Evolutionary conservation across 164 flowering plant genomes (phyloP).

Genomic region (Stephania yunnanensis): DNA sequence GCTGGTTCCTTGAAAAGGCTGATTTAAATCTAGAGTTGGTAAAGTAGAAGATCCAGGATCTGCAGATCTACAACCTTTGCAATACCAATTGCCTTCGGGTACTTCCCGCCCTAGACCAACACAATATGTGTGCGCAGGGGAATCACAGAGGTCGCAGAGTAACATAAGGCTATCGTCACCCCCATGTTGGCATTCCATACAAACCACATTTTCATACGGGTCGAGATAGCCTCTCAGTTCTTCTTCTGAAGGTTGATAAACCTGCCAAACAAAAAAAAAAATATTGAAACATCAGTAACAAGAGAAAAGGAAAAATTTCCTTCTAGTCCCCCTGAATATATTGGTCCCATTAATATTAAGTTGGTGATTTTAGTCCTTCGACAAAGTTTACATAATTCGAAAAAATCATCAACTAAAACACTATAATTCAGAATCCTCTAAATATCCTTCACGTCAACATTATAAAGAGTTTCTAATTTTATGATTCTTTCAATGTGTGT

Average conservation of each 20-base stretch:
- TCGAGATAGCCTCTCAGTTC: constrained; percentile 80
- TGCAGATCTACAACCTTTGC: constrained; percentile 72
- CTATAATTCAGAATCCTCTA: too few species aligned
- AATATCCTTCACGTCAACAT: too few species aligned
- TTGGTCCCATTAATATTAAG: too few species aligned
- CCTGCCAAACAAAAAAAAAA: constrained; percentile 38
- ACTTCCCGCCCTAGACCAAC: constrained; percentile 93
- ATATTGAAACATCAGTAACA: not conserved
- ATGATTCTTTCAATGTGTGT: too few species aligned
- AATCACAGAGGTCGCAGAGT: constrained; percentile 94
- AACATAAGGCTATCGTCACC: constrained; percentile 95
- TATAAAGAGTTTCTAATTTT: too few species aligned
- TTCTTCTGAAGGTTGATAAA: constrained; percentile 95
- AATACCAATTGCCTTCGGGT: constrained; percentile 98
- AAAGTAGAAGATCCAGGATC: constrained; percentile 48
- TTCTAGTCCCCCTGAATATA: too few species aligned
- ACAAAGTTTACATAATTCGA: too few species aligned
- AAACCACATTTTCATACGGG: constrained; percentile 83
- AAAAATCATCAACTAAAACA: too few species aligned
- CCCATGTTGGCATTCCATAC: constrained; percentile 85
- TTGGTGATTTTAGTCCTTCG: too few species aligned
- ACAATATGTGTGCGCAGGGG: constrained; percentile 98
- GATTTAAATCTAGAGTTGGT: constrained; percentile 28
- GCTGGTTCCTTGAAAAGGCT: constrained; percentile 30
- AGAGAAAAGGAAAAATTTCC: not conserved